Evolutionary conservation across 2,329 filamentous ascomycete species (phyloP).

Genomic region (Sporothrix mexicana): DNA sequence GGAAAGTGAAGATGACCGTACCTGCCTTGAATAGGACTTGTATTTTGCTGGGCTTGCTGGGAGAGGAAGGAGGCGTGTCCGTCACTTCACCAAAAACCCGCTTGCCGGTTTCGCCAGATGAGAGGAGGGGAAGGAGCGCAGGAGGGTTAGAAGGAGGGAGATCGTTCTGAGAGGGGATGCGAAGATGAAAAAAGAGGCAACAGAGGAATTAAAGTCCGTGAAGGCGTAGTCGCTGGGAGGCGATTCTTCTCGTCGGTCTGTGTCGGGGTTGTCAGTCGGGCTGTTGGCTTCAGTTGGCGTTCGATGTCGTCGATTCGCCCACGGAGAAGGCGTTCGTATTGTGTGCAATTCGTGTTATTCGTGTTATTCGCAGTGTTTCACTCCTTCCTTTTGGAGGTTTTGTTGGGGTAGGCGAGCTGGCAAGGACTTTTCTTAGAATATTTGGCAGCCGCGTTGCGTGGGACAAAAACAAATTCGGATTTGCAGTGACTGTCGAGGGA

Average conservation of each 20-base stretch:
- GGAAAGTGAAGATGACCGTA: background rate
- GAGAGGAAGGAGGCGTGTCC: constrained; percentile 16
- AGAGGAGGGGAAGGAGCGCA: background rate
- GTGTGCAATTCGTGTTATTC: too few relatives aligned
- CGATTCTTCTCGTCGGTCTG: background rate
- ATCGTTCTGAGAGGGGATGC: background rate
- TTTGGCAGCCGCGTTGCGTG: constrained; percentile 20
- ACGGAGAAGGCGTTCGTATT: background rate
- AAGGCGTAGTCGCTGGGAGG: background rate
- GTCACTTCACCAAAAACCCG: constrained; percentile 25
- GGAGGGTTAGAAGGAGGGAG: background rate
- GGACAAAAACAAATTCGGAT: background rate
- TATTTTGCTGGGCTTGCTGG: background rate
- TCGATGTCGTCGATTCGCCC: background rate
- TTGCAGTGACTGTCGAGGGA: constrained; percentile 2
- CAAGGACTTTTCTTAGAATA: background rate
- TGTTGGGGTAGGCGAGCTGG: constrained; percentile 25
- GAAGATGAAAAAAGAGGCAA: constrained; percentile 11
- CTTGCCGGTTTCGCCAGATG: constrained; percentile 21
- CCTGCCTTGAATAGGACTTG: constrained; percentile 18
- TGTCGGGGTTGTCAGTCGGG: constrained; percentile 9
- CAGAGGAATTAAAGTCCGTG: constrained; percentile 22
- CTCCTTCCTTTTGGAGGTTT: constrained; percentile 8
- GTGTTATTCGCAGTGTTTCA: constrained; percentile 10
- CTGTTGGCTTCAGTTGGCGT: background rate